Evolutionary conservation across 805 yeast species (phyloP).

Genomic region (Ogataea ganodermae): DNA sequence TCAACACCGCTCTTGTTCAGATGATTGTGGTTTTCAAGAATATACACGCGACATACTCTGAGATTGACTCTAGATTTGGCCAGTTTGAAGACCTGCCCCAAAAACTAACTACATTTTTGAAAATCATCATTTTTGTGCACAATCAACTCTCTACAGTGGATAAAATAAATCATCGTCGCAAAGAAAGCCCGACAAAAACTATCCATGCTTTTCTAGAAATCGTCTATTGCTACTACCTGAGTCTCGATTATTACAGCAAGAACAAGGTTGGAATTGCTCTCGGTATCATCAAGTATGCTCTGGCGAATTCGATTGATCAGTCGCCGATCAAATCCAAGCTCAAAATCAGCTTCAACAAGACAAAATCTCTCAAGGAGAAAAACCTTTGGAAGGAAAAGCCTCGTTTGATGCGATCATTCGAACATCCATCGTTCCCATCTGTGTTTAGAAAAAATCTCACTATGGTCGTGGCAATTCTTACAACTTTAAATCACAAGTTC

Average conservation of each 20-base stretch:
- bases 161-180: constrained; percentile 4
- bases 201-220: constrained; percentile 21
- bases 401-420: constrained; percentile 17
- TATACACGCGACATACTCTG: constrained; percentile 18
- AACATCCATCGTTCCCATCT: constrained; percentile 17
- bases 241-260: constrained; percentile 28
- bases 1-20: constrained; percentile 25
- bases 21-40: constrained; percentile 28
- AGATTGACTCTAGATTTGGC: constrained; percentile 25
- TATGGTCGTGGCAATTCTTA: constrained; percentile 21
- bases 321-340: constrained; percentile 29
- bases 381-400: constrained; percentile 24
- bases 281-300: constrained; percentile 29
- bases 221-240: constrained; percentile 28
- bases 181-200: background rate
- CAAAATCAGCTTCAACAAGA: constrained; percentile 17
- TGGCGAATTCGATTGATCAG: constrained; percentile 29
- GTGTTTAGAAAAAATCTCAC: constrained; percentile 22
- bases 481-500: constrained; percentile 26
- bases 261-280: constrained; percentile 28
- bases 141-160: constrained; percentile 23
- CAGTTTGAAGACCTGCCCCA: constrained; percentile 30
- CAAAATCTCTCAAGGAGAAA: constrained; percentile 20
- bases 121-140: constrained; percentile 26
- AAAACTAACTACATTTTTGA: constrained; percentile 20